A percentile compares a stretch with the other conserved stretches of the same genome.
These are phyloP conservation scores for Nicotiana attenuata DNA, from an alignment of 257 asterid species.

Conservation along the genomic window DNA sequence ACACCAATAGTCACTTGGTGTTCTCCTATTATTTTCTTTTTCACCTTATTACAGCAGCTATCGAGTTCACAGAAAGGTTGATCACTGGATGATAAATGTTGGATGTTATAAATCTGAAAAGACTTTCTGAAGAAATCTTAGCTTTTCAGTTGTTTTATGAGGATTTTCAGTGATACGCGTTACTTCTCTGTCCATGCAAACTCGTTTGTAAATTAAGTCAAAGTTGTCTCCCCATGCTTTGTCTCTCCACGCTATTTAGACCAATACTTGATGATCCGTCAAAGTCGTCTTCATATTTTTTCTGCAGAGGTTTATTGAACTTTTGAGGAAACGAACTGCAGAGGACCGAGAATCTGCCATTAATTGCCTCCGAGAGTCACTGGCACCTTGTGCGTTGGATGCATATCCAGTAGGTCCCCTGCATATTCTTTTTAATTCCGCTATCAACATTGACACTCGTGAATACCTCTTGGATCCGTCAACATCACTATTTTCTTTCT, in stretches of 20 bases:
- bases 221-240: too few species aligned
- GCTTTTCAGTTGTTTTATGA: not conserved
- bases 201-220: not conserved
- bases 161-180: not conserved
- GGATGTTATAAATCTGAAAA: not conserved
- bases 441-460: not conserved
- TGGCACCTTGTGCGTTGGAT: conserved; percentile 93
- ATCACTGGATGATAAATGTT: not conserved
- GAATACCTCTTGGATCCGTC: not conserved
- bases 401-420: conserved; percentile 75
- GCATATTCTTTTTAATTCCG: conserved; percentile 1
- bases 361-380: conserved; percentile 16
- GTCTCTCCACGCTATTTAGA: too few species aligned
- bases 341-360: too few species aligned
- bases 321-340: too few species aligned
- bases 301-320: not conserved
- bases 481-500: not conserved
- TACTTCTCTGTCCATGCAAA: not conserved
- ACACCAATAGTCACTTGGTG: not conserved
- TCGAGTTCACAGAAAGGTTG: not conserved
- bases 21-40: not conserved
- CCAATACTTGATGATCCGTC: not conserved
- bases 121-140: not conserved
- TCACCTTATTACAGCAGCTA: not conserved
- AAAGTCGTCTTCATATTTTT: too few species aligned